Percentiles rank a stretch among this genome's conserved stretches.
phyloP scores from a whole-genome alignment of 2,329 filamentous ascomycete species.

The Chrysosporium keratinophilum region DNA sequence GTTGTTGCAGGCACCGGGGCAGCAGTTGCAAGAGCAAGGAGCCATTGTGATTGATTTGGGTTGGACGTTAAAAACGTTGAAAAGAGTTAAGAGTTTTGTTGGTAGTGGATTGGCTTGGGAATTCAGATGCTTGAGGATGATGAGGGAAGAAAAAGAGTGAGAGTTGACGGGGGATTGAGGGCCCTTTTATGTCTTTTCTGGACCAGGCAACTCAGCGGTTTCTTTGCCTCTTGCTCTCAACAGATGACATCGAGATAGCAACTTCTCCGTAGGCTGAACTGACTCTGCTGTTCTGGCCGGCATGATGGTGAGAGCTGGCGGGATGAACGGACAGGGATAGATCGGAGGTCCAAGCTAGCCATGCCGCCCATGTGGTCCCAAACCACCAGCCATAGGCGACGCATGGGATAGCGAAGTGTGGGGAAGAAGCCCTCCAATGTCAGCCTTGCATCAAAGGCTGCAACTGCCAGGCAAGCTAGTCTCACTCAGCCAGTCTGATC shows the following conservation, averaged over 20 bases:
- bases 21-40: conserved; percentile 36
- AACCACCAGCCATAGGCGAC: background rate
- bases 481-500: background rate
- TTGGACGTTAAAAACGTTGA: conserved; percentile 11
- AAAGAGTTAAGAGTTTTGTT: conserved; percentile 15
- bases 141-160: conserved; percentile 9
- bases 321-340: background rate
- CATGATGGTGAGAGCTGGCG: background rate
- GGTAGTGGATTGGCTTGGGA: conserved; percentile 7
- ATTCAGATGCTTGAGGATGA: conserved; percentile 7
- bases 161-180: conserved; percentile 2
- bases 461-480: background rate
- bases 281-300: background rate
- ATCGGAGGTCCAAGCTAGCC: conserved; percentile 2
- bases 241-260: conserved; percentile 1
- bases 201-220: background rate
- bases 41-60: conserved; percentile 27
- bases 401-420: conserved; percentile 10
- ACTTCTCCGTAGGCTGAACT: background rate
- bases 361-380: conserved; percentile 6
- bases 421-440: conserved; percentile 4
- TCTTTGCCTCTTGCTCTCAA: background rate
- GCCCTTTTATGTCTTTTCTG: conserved; percentile 11
- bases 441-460: conserved; percentile 8
- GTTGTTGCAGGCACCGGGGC: conserved; percentile 31